Base-by-base conservation (phyloP, 2,329 filamentous ascomycete genomes). In the Neurospora sp. region DNA sequence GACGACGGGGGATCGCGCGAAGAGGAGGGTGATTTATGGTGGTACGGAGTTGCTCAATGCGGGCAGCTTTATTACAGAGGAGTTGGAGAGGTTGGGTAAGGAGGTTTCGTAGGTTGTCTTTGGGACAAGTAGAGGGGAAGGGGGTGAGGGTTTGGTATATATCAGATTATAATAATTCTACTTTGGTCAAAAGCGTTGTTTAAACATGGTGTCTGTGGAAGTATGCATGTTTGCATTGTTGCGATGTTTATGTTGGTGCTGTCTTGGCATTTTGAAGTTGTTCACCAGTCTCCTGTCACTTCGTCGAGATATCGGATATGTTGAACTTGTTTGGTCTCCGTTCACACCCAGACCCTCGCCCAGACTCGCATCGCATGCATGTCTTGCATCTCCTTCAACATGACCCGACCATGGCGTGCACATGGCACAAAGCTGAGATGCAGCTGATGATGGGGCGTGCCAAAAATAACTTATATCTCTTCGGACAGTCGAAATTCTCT, bases 11-110 rank as follows among this genome's bases (percentile, higher is more conserved):
- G 86, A 87, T 69, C 86, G 88, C 9, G 85, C 88, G 28, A 91
- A 88, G 79, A 91, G 92, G 80, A 86, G 93, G 73, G 91, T 99
- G 10, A 92, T 98, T 1, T 99, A 99, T 80, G 96, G 96, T 19
- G 97, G 93, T 77, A 99, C 96, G 15, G 95, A 93, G 78, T 83
- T 93, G 78, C 82, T 92, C 72, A 92, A 89, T 76, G 90, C 90
- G 1, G 83, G 84, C 58, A 87, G 91, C 76, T 90, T 93, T 75
- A 86, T 91, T 70, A 82, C 81, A 72, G 84, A 88, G 69, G 89
- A 91, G 79, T 77, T 91, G 74, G 86, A 89, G 77, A 85, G 84
- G 74, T 77, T 91, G 71, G 89, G 89, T 9, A 81, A 81, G 70
- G 89, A 91, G 78, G 82, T 86, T 40, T 74, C 76, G n/a, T 77